phyloP scores from a whole-genome alignment of 345 rosid species.

The Populus ilicifolia region DNA sequence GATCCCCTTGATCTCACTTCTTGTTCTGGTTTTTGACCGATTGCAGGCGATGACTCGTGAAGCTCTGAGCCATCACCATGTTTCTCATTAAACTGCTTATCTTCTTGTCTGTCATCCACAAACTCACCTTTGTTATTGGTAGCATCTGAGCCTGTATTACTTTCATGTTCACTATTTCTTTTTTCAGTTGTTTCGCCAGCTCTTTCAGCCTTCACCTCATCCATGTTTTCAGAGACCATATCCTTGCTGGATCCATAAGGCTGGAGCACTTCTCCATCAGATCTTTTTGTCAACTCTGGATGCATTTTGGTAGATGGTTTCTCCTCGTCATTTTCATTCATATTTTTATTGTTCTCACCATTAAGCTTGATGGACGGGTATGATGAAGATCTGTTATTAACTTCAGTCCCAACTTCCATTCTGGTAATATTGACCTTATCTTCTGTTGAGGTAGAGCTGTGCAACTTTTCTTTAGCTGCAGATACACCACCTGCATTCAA shows the following conservation, averaged over 20 bases:
- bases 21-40: conserved; percentile 29
- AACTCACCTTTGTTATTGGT: conserved; percentile 29
- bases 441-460: conserved; percentile 23
- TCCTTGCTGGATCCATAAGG: conserved; percentile 26
- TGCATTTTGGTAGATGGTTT: conserved; percentile 20
- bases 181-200: conserved; percentile 18
- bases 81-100: conserved; percentile 19
- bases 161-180: conserved; percentile 26
- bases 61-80: conserved; percentile 5
- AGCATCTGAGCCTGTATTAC: conserved; percentile 28
- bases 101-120: conserved; percentile 27
- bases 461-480: conserved; percentile 29
- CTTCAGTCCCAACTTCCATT: conserved; percentile 26
- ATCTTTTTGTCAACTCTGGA: conserved; percentile 28
- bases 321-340: conserved; percentile 22
- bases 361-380: conserved; percentile 16
- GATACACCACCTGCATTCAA: conserved; percentile 27
- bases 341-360: conserved; percentile 21
- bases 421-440: conserved; percentile 24
- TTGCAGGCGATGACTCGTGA: conserved; percentile 10
- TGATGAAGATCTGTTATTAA: conserved; percentile 23
- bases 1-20: conserved; percentile 29
- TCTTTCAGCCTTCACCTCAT: conserved; percentile 32
- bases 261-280: conserved; percentile 18
- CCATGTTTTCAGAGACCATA: conserved; percentile 11